These are phyloP conservation scores for Pontederia paniculata DNA, from an alignment of 176 grass and related monocot species.

Conservation along the genomic window DNA sequence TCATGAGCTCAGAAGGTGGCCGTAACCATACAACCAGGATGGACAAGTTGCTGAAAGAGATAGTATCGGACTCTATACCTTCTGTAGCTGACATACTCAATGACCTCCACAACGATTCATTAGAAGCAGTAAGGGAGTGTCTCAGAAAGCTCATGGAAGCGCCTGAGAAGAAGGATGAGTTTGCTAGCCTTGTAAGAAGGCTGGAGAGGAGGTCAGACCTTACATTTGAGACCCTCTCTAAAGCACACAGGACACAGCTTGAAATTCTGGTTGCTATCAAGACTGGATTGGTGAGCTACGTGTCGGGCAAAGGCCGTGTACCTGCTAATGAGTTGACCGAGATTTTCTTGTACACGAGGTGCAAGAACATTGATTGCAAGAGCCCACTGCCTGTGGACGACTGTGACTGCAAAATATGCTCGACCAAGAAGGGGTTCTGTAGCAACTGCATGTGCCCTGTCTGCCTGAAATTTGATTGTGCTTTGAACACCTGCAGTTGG, in stretches of 20 bases:
- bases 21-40: slow-evolving; percentile 36
- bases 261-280: slow-evolving; percentile 87
- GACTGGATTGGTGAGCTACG: slow-evolving; percentile 42
- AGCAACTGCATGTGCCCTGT: slow-evolving; percentile 76
- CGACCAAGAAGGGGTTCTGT: slow-evolving; percentile 83
- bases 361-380: slow-evolving; percentile 83
- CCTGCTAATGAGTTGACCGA: slow-evolving; percentile 66
- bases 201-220: slow-evolving; percentile 67
- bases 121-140: slow-evolving; percentile 48
- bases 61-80: slow-evolving; percentile 47
- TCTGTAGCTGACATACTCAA: slow-evolving; percentile 54
- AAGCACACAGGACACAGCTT: slow-evolving; percentile 60
- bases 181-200: slow-evolving; percentile 57
- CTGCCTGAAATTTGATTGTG: slow-evolving; percentile 88
- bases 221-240: slow-evolving; percentile 38
- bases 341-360: slow-evolving; percentile 67
- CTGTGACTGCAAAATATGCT: slow-evolving; percentile 87
- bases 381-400: slow-evolving; percentile 64
- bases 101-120: slow-evolving; percentile 46
- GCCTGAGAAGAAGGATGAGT: slow-evolving; percentile 70
- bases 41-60: slow-evolving; percentile 51
- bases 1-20: slow-evolving; percentile 50
- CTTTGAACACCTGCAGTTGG: slow-evolving; percentile 89
- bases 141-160: slow-evolving; percentile 41
- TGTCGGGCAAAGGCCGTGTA: slow-evolving; percentile 47